Evolutionary conservation across 306 rosid genomes (phyloP).

Genomic region (Rubus idaeus): DNA sequence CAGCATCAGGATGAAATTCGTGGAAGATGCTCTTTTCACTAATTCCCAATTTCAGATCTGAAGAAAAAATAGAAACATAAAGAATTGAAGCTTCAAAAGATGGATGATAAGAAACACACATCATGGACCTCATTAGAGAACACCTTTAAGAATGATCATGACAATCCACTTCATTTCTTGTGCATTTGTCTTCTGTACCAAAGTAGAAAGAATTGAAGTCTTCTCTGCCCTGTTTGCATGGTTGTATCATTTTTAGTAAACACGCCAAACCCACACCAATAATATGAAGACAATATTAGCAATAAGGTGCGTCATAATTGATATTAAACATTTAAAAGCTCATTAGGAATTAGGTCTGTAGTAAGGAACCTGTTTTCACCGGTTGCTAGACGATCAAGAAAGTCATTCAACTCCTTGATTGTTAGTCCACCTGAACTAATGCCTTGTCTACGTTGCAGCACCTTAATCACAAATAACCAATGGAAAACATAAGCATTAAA

Average conservation of each 20-base stretch:
- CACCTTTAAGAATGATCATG: slow-evolving; percentile 94
- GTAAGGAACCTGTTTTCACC: slow-evolving; percentile 61
- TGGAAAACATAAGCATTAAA: neutral
- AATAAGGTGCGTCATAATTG: neutral
- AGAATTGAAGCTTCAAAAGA: slow-evolving; percentile 1
- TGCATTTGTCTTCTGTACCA: slow-evolving; percentile 84
- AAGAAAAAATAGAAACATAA: slow-evolving; percentile 10
- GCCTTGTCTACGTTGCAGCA: slow-evolving; percentile 81
- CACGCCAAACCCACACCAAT: neutral
- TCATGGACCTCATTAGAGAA: slow-evolving; percentile 16
- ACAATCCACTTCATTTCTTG: slow-evolving; percentile 98
- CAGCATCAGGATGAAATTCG: slow-evolving; percentile 97
- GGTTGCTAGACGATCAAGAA: slow-evolving; percentile 77
- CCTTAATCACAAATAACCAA: slow-evolving; percentile 45
- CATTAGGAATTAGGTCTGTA: slow-evolving; percentile 2
- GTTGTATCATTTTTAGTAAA: slow-evolving; percentile 17
- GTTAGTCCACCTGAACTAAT: slow-evolving; percentile 73
- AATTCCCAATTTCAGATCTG: slow-evolving; percentile 88
- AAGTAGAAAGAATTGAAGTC: slow-evolving; percentile 66
- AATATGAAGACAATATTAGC: neutral
- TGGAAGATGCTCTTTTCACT: slow-evolving; percentile 94
- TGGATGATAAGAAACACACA: slow-evolving; percentile 18
- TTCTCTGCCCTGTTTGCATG: slow-evolving; percentile 65
- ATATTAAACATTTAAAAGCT: neutral
- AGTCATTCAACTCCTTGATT: slow-evolving; percentile 70